Evolutionary conservation across 805 yeast species (phyloP), one percentile per base, ranked within the genome.

Genomic region (Lipomyces japonicus): DNA sequence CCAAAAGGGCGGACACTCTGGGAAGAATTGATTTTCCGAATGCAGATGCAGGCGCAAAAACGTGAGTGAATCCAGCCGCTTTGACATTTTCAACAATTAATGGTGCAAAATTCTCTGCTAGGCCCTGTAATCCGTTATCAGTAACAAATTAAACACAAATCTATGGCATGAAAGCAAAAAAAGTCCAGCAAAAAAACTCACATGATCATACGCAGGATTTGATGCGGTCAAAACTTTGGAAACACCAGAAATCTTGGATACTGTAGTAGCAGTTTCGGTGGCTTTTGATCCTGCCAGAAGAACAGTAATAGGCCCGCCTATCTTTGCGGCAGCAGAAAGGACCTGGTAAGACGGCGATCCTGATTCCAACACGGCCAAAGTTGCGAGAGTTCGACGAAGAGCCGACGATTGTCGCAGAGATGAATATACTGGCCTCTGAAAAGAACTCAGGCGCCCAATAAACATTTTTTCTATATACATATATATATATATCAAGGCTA

Each of bases 21-120:
- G 98, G 97, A 42, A 93, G 71, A 28, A 90, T 71, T 53, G 84
- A 84, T 68, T 90, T 89, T 44, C 97, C 96, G 21, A 83, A 82
- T 1, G 95, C 80, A n/a, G 95, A 81, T 35, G 91, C 86, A 3
- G 95, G 79, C 10, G 84, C 79, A 18, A 91, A 71, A 51, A 93
- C 81, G 66, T 89, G 95, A 14, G 85, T 78, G 68, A 73, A 76
- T 25, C 71, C 75, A 22, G 63, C 68, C 37, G 53, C 46, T 57
- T 72, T 69, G 44, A 82, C 66, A 37, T 78, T 62, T 53, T 74
- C 68, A 56, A 74, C 72, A 61, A 80, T 50, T 48, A 88, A 70
- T n/a, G 93, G 89, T 4, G 95, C 74, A 40, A 85, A 71, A 61
- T 79, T 78, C 70, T 91, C 98, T 4, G 97, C 93, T 39, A 88